Conservation (phyloP, 2,329 filamentous ascomycete species). For the Aureobasidium pullulans region DNA sequence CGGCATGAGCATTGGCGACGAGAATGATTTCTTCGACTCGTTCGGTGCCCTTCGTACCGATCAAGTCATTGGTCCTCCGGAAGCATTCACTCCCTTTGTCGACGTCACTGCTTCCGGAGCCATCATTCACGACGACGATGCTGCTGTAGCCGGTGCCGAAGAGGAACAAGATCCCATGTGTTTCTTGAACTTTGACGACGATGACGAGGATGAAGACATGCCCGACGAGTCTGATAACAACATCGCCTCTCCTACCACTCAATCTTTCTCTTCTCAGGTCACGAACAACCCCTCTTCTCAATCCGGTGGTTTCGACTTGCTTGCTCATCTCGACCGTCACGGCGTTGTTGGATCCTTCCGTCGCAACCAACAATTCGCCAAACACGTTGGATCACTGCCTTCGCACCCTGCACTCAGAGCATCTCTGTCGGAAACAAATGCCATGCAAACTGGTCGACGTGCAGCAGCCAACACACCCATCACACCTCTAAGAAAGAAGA, state of each 20-base stretch:
- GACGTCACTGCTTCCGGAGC: conserved; percentile 15
- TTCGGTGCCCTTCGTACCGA: conserved; percentile 14
- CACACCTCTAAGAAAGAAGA: conserved; percentile 53
- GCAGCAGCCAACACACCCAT: conserved; percentile 60
- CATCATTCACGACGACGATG: conserved; percentile 12
- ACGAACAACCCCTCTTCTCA: conserved; percentile 27
- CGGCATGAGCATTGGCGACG: conserved; percentile 5
- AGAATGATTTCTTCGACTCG: conserved; percentile 12
- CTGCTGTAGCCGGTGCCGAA: conserved; percentile 29
- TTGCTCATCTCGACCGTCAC: conserved; percentile 55
- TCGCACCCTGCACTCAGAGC: conserved; percentile 55
- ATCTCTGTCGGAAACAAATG: conserved; percentile 55
- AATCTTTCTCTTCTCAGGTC: conserved; percentile 46
- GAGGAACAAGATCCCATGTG: conserved; percentile 55
- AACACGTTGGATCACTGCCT: conserved; percentile 46
- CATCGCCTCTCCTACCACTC: conserved; percentile 35
- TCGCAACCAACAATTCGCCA: conserved; percentile 46
- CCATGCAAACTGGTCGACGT: conserved; percentile 57
- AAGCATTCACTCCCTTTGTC: conserved; percentile 17
- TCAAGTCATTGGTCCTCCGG: conserved; percentile 15
- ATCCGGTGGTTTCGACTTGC: conserved; percentile 32
- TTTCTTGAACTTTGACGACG: conserved; percentile 63
- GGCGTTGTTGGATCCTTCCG: conserved; percentile 74
- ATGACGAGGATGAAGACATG: conserved; percentile 50
- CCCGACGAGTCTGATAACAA: conserved; percentile 26